phyloP scores from a whole-genome alignment of 176 grass and related monocot genomes.

The Oryza meridionalis region DNA sequence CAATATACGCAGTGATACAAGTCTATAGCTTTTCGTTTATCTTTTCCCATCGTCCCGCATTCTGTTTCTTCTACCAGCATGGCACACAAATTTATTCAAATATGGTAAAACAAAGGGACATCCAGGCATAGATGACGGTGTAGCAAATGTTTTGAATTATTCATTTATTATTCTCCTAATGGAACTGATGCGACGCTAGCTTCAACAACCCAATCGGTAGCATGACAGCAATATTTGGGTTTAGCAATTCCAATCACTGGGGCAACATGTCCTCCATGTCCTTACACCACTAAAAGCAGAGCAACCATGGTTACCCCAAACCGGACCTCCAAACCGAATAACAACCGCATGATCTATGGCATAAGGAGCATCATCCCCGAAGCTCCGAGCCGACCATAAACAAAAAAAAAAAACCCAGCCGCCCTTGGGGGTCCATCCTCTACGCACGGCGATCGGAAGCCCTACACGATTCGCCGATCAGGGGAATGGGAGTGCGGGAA shows the following conservation, averaged over 20 bases:
- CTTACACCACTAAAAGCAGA: constrained; percentile 9
- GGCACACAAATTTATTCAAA: not conserved
- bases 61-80: not conserved
- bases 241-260: not conserved
- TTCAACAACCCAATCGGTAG: not conserved
- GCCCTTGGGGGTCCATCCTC: not conserved
- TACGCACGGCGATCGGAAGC: not conserved
- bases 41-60: not conserved
- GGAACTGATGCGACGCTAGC: constrained; percentile 12
- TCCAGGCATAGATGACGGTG: not conserved
- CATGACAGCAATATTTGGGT: not conserved
- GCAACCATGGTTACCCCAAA: not conserved
- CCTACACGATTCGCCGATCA: not conserved
- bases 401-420: not conserved
- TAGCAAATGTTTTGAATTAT: not conserved
- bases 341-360: not conserved
- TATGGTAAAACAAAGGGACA: not conserved
- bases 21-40: not conserved
- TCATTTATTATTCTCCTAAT: constrained; percentile 20
- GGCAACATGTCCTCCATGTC: not conserved
- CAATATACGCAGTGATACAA: not conserved
- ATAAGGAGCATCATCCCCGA: not conserved
- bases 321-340: not conserved
- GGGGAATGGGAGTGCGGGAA: not conserved
- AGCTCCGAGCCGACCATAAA: not conserved